A percentile compares a stretch with the other conserved stretches of the same genome.
Evolutionary conservation across 306 rosid species (phyloP).

Genomic region (Rubus parviflorus): DNA sequence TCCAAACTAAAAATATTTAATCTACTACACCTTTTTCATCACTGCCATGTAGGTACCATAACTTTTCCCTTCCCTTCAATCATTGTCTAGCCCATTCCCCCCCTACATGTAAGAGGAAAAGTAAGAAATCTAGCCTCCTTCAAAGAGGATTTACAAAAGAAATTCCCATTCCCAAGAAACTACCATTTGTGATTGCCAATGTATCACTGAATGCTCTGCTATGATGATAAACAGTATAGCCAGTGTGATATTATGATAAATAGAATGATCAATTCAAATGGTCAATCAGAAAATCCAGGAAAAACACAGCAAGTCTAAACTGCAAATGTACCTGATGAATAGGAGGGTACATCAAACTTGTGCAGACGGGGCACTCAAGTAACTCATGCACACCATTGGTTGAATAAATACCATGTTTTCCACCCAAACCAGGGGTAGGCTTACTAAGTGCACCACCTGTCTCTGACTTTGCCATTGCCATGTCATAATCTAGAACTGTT

Average conservation of each 20-base stretch:
- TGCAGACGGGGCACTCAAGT: conserved; percentile 88
- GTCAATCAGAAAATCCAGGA: not conserved
- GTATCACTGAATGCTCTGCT: not conserved
- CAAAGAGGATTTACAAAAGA: not conserved
- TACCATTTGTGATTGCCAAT: not conserved
- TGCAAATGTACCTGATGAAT: conserved; percentile 73
- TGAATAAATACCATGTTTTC: conserved; percentile 58
- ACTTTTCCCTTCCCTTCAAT: not conserved
- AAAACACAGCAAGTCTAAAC: conserved; percentile 2
- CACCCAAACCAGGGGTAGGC: conserved; percentile 41
- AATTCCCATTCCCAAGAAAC: not conserved
- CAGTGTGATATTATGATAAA: not conserved
- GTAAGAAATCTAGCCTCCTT: not conserved
- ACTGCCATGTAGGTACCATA: not conserved
- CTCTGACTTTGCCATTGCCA: conserved; percentile 53
- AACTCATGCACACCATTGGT: conserved; percentile 80
- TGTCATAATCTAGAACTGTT: conserved; percentile 55
- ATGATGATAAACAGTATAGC: not conserved
- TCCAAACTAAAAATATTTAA: not conserved
- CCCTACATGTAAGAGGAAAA: not conserved
- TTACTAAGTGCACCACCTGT: conserved; percentile 45
- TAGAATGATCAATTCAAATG: not conserved
- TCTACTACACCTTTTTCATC: not conserved
- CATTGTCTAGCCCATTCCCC: not conserved
- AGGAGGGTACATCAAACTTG: conserved; percentile 87